Evolutionary conservation across 768 basidiomycete species (phyloP), one percentile per base, ranked within the genome.

Genomic region (Tricholoma sp.): DNA sequence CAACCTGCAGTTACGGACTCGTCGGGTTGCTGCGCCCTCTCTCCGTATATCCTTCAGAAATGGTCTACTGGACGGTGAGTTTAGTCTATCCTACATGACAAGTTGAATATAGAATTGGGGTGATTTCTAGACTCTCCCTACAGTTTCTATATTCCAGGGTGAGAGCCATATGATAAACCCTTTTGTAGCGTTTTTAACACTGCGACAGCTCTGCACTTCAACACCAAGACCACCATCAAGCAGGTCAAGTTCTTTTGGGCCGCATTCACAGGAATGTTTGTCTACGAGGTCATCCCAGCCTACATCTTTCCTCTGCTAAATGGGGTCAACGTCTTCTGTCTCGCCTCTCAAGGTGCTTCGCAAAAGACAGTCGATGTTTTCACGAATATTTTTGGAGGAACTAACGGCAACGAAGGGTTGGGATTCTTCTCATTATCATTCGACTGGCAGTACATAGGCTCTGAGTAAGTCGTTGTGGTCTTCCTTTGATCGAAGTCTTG

Each of bases 381-480:
- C 63, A 85, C 84, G 3, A 81, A 83, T 53, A 62, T 89, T 0
- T 88, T 89, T 57, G 88, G 88, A 27, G 88, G 88, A 5, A 71
- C 80, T 2, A 75, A 81, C 34, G 84, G 79, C 27, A 89, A 88
- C 61, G 86, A 89, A 66, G 86, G 85, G 0, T 72, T 88, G 39
- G 86, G 86, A 0, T 63, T 88, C 18, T 55, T 83, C 39, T 81
- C 79, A 32, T 57, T 88, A 41, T 81, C 82, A n/a, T 78, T 88
- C 47, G 86, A 88, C 62, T 89, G 84, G 84, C 82, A 84, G 58
- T 84, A 84, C 60, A 82, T 85, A 59, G 78, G 78, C 0, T 82
- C 82, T 14, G 35, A 27, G 71, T 77, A 61, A 24, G 69, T 62
- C 6, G 10, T 29, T 11, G 5, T 29, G 16, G n/a, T 11, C 11